These are phyloP conservation scores for Mycena chlorophos DNA, from an alignment of 768 basidiomycete genomes.

Conservation along the genomic window DNA sequence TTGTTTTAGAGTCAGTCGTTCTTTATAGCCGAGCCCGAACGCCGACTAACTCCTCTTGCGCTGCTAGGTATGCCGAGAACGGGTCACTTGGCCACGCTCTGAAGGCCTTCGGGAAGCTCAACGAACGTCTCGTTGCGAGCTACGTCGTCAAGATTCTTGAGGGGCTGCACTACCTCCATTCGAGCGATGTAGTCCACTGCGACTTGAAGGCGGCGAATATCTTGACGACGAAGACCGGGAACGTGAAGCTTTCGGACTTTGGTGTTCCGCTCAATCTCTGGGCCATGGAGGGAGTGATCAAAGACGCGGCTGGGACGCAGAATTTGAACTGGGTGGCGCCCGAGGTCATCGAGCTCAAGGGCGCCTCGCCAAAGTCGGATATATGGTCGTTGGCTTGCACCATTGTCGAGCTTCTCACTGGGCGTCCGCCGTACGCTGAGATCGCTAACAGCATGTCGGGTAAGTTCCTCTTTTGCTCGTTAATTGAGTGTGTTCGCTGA, in stretches of 20 bases:
- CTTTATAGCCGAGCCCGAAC: conserved; percentile 2
- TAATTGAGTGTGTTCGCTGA: conserved; percentile 12
- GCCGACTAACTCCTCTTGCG: conserved; percentile 15
- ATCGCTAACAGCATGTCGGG: conserved; percentile 89
- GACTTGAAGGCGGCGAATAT: conserved; percentile 99
- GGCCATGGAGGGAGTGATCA: conserved; percentile 82
- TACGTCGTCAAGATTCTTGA: conserved; percentile 98
- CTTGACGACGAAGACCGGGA: conserved; percentile 96
- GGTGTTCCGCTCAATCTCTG: conserved; percentile 95
- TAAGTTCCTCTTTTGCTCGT: conserved; percentile 35
- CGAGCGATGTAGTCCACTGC: conserved; percentile 89
- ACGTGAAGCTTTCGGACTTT: conserved; percentile 96
- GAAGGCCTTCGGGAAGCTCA: conserved; percentile 91
- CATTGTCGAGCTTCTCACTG: conserved; percentile 90
- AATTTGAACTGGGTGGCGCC: conserved; percentile 99
- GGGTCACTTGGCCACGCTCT: conserved; percentile 92
- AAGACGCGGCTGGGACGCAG: conserved; percentile 90
- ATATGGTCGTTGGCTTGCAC: conserved; percentile 97
- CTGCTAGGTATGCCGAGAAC: conserved; percentile 88
- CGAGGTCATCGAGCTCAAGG: conserved; percentile 94
- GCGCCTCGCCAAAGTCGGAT: conserved; percentile 89
- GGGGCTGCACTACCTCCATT: conserved; percentile 90
- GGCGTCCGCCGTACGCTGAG: conserved; percentile 88
- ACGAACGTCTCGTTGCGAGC: conserved; percentile 86
- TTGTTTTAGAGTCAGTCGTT: conserved; percentile 84